phyloP scores from a whole-genome alignment of 2,329 filamentous ascomycete species.

The Alternaria metachromatica region DNA sequence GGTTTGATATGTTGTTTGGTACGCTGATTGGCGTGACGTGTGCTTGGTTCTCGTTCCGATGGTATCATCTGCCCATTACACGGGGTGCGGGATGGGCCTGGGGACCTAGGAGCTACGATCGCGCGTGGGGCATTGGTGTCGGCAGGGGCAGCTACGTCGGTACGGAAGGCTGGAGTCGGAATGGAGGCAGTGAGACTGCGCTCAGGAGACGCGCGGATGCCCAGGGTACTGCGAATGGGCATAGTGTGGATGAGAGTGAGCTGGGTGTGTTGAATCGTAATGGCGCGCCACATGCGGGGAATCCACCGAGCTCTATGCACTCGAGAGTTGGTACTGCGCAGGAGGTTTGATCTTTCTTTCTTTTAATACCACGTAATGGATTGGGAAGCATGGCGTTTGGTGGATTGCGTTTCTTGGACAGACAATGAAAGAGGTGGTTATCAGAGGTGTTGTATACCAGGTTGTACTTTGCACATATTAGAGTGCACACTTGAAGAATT shows the following conservation, averaged over 20 bases:
- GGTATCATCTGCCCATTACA: constrained; percentile 82
- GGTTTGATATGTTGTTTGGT: constrained; percentile 92
- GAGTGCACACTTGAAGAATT: neutral
- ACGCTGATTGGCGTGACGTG: constrained; percentile 75
- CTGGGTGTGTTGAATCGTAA: constrained; percentile 8
- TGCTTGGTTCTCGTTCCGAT: constrained; percentile 78
- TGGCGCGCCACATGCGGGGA: constrained; percentile 7
- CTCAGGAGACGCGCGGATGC: constrained; percentile 6
- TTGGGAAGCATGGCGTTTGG: neutral
- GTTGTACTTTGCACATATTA: neutral
- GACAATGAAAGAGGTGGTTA: neutral
- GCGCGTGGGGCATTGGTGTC: constrained; percentile 81
- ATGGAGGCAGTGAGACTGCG: constrained; percentile 17
- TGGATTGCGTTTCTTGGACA: neutral
- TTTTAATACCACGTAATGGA: neutral
- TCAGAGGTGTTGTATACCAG: neutral
- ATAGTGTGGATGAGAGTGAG: constrained; percentile 11
- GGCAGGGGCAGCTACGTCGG: constrained; percentile 59
- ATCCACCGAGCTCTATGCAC: neutral
- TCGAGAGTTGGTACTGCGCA: neutral
- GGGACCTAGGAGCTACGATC: constrained; percentile 74
- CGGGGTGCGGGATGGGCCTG: constrained; percentile 88
- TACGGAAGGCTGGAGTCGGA: constrained; percentile 53
- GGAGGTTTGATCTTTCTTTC: neutral
- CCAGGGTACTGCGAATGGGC: constrained; percentile 1